Evolutionary conservation across 2,329 filamentous ascomycete species (phyloP).

Genomic region (Hirsutella thompsonii): DNA sequence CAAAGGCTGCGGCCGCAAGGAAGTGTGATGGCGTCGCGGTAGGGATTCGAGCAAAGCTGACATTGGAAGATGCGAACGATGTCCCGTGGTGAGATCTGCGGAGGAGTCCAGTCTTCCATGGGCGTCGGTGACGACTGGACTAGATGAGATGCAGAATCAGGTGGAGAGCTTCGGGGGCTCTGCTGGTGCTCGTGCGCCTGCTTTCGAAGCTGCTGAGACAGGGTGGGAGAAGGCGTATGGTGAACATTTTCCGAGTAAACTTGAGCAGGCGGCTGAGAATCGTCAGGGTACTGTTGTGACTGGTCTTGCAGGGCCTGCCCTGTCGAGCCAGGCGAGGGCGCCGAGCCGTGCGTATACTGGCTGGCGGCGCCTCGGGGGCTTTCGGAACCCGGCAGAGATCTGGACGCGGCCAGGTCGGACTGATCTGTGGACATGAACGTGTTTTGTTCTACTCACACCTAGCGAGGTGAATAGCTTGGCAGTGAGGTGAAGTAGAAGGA

Average conservation of each 20-base stretch:
- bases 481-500: not conserved
- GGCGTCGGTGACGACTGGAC: not conserved
- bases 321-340: not conserved
- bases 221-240: not conserved
- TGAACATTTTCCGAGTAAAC: not conserved
- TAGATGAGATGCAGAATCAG: too few relatives aligned
- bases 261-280: too few relatives aligned
- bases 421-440: slow-evolving; percentile 2
- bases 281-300: too few relatives aligned
- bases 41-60: slow-evolving; percentile 53
- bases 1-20: slow-evolving; percentile 76
- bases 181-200: not conserved
- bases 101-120: slow-evolving; percentile 2
- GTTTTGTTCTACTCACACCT: not conserved
- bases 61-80: slow-evolving; percentile 65
- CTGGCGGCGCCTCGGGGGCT: not conserved
- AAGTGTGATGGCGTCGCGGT: slow-evolving; percentile 58
- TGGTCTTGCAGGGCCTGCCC: not conserved
- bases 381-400: not conserved
- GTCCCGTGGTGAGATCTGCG: slow-evolving; percentile 11
- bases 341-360: not conserved
- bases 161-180: not conserved
- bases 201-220: not conserved
- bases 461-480: not conserved
- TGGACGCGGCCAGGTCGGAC: not conserved